These are phyloP conservation scores for Penicillium cinerascens DNA, from an alignment of 495 filamentous ascomycete genomes.

Conservation along the genomic window DNA sequence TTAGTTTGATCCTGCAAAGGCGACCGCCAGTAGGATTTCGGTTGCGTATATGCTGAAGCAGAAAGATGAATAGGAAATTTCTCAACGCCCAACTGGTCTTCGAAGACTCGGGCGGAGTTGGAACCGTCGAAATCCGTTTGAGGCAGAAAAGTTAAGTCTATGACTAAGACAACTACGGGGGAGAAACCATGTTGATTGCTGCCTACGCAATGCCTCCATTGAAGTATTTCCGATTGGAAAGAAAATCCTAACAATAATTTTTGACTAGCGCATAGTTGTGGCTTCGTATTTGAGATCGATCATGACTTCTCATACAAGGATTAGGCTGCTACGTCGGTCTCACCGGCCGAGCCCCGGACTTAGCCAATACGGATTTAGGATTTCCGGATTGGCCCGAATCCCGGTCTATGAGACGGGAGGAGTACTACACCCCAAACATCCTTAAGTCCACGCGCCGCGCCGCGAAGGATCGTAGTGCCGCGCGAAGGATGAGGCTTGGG, in stretches of 20 bases:
- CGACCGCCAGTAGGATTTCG: slow-evolving; percentile 3
- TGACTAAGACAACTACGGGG: not conserved
- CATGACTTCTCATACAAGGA: not conserved
- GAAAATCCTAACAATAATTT: not conserved
- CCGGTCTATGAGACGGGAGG: not conserved
- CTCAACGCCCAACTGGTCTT: slow-evolving; percentile 2
- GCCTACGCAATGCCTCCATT: not conserved
- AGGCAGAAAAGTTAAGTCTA: not conserved
- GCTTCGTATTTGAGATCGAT: not conserved
- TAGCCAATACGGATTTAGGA: slow-evolving; percentile 4
- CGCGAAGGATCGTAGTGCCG: no score
- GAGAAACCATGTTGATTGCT: not conserved
- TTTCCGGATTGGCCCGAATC: slow-evolving; percentile 4
- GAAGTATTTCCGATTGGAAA: not conserved
- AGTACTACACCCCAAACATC: not conserved
- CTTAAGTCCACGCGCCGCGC: no score
- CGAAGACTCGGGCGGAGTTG: slow-evolving; percentile 7
- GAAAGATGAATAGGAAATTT: not conserved
- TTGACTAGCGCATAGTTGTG: not conserved
- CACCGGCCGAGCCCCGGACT: not conserved
- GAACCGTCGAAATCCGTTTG: slow-evolving; percentile 9
- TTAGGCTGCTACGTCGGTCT: not conserved
- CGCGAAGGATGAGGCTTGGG: no score
- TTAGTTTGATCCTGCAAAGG: not conserved
- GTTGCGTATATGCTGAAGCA: not conserved